Conservation (phyloP, 2,329 filamentous ascomycete genomes). For the Clonostachys chloroleuca region DNA sequence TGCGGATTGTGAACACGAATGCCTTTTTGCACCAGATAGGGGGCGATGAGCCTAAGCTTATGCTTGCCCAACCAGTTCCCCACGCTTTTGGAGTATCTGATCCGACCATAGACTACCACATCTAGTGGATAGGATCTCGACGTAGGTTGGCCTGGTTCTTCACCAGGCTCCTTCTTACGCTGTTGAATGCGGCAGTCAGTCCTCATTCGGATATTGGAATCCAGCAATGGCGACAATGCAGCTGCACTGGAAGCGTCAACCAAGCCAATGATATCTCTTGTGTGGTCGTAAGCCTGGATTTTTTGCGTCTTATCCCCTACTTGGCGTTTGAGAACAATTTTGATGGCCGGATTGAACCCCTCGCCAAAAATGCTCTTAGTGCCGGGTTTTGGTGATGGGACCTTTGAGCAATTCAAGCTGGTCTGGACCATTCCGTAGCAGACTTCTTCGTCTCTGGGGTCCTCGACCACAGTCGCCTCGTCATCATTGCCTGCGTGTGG, state of each 20-base stretch:
- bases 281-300: conserved; percentile 72
- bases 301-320: conserved; percentile 48
- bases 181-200: conserved; percentile 68
- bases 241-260: conserved; percentile 64
- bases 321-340: conserved; percentile 62
- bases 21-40: conserved; percentile 60
- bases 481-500: conserved; percentile 37
- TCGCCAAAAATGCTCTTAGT: conserved; percentile 53
- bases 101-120: conserved; percentile 75
- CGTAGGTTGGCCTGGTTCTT: conserved; percentile 57
- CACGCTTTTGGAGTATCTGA: conserved; percentile 59
- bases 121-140: conserved; percentile 62
- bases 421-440: conserved; percentile 77
- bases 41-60: conserved; percentile 64
- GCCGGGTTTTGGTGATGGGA: conserved; percentile 66
- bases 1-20: conserved; percentile 78
- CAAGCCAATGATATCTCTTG: conserved; percentile 67
- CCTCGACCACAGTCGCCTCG: conserved; percentile 51
- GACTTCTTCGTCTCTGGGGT: conserved; percentile 65
- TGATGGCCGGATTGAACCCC: conserved; percentile 68
- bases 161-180: conserved; percentile 57
- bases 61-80: conserved; percentile 61
- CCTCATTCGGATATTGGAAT: conserved; percentile 61
- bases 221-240: conserved; percentile 69
- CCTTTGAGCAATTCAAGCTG: conserved; percentile 59